These are phyloP conservation scores for Neofusicoccum laricinum DNA, from an alignment of 2,329 filamentous ascomycete genomes.

Conservation along the genomic window DNA sequence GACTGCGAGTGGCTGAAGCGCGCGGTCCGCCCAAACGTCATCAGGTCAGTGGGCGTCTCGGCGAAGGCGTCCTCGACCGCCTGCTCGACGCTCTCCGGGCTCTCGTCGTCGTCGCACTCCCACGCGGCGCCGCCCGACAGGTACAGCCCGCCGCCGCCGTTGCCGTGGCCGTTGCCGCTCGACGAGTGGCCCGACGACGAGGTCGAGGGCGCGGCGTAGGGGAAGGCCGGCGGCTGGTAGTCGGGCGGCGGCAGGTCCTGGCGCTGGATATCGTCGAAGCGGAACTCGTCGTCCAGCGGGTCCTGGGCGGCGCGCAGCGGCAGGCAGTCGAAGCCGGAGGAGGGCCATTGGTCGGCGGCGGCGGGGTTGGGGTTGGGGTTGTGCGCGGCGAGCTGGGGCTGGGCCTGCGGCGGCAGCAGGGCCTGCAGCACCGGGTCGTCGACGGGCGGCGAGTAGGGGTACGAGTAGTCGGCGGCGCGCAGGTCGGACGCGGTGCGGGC, in stretches of 20 bases:
- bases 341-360: background rate
- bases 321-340: background rate
- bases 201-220: background rate
- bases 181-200: background rate
- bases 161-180: no score
- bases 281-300: constrained; percentile 3
- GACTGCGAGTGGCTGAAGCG: background rate
- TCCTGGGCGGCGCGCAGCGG: background rate
- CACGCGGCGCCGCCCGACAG: background rate
- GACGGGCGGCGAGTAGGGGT: constrained; percentile 10
- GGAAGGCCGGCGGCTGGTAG: background rate
- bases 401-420: background rate
- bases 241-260: background rate
- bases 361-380: background rate
- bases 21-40: constrained; percentile 2
- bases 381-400: background rate
- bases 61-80: background rate
- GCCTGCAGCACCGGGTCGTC: background rate
- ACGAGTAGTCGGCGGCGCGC: background rate
- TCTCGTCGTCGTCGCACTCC: constrained; percentile 22
- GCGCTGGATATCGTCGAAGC: background rate
- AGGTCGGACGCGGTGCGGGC: background rate
- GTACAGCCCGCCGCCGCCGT: background rate
- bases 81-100: constrained; percentile 18
- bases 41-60: constrained; percentile 17